Percentiles rank a stretch among this genome's conserved stretches.
Conservation (phyloP, 345 rosid species). For the Trapa incisa region DNA sequence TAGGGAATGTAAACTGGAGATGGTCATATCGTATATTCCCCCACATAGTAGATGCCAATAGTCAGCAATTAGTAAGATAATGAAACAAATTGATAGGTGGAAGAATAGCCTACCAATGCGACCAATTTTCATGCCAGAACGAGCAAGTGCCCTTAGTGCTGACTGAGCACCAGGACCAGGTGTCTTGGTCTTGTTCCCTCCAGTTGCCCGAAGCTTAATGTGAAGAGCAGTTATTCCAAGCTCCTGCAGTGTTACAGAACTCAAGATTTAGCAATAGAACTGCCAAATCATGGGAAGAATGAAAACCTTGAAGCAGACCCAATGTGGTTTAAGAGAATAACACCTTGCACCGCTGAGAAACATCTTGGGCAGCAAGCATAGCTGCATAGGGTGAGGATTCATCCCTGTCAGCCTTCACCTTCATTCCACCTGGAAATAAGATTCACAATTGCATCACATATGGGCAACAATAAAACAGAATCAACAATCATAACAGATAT, state of each 20-base stretch:
- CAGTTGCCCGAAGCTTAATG: slow-evolving; percentile 79
- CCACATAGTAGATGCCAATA: background rate
- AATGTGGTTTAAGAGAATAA: background rate
- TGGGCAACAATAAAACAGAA: background rate
- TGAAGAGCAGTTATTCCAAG: slow-evolving; percentile 74
- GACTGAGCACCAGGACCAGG: slow-evolving; percentile 92
- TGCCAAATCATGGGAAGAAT: background rate
- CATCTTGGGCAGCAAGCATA: slow-evolving; percentile 93
- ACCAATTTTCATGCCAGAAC: slow-evolving; percentile 90
- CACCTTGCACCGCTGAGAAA: slow-evolving; percentile 76
- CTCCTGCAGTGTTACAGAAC: slow-evolving; percentile 23
- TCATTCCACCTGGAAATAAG: slow-evolving; percentile 58
- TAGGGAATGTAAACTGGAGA: background rate
- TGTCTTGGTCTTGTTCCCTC: slow-evolving; percentile 78
- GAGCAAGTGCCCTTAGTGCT: slow-evolving; percentile 87
- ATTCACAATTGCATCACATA: background rate
- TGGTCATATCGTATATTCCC: background rate
- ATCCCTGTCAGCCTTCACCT: slow-evolving; percentile 90
- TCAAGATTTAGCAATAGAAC: background rate
- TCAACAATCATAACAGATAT: background rate
- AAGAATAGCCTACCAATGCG: slow-evolving; percentile 45
- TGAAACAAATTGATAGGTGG: too few relatives aligned
- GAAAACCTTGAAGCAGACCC: background rate
- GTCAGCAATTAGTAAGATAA: background rate
- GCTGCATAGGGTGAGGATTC: slow-evolving; percentile 94